Evolutionary conservation across 106 monocot genomes (phyloP).

Genomic region (Apostasia ramifera): DNA sequence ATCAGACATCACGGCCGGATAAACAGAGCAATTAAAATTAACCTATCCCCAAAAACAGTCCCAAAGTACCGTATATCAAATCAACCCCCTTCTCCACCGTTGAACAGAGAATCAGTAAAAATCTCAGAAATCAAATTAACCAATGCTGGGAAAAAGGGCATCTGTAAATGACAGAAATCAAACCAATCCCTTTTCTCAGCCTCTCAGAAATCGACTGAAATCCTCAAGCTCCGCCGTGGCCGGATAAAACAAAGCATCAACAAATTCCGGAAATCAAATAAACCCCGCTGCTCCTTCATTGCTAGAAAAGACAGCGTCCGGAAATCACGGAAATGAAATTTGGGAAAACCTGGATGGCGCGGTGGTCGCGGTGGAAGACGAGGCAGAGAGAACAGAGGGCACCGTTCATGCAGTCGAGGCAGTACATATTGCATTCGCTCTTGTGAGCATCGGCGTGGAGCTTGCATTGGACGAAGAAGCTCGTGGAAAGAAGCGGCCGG

Average conservation of each 20-base stretch:
- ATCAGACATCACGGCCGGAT: too few species aligned
- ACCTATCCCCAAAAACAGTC: not conserved
- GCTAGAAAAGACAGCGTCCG: too few species aligned
- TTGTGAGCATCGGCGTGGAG: slow-evolving; percentile 61
- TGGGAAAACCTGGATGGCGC: slow-evolving; percentile 46
- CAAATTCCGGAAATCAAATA: too few species aligned
- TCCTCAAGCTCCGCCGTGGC: too few species aligned
- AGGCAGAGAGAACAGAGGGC: slow-evolving; percentile 77
- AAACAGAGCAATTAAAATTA: not conserved
- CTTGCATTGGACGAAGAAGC: slow-evolving; percentile 80
- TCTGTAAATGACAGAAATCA: not conserved
- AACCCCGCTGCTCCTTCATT: too few species aligned
- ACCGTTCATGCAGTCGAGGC: slow-evolving; percentile 70
- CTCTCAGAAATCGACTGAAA: not conserved
- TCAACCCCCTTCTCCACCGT: not conserved
- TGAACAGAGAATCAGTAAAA: not conserved
- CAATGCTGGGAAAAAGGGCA: not conserved
- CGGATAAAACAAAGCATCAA: too few species aligned
- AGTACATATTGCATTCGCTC: slow-evolving; percentile 89
- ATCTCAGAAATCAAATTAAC: not conserved
- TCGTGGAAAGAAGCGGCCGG: slow-evolving; percentile 48
- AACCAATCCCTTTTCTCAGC: too few species aligned
- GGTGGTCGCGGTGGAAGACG: slow-evolving; percentile 41
- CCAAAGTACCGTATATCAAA: not conserved
- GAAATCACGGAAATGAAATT: not conserved